Percentiles rank a stretch among this genome's conserved stretches.
Evolutionary conservation across 306 rosid genomes (phyloP).

Genomic region (Inga laurina): DNA sequence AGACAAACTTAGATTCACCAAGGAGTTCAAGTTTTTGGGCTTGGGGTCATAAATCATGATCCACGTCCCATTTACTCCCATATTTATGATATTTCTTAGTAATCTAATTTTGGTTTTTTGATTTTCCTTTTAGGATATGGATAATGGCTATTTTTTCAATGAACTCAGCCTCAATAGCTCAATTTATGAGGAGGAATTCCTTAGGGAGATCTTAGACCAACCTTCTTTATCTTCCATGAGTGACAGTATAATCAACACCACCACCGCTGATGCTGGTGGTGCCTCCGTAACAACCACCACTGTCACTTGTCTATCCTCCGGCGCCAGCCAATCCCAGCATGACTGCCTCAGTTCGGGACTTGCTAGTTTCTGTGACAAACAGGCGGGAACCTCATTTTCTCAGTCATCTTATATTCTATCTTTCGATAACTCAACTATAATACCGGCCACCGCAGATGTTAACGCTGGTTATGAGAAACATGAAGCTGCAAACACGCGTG

Average conservation of each 20-base stretch:
- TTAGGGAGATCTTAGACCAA: slow-evolving; percentile 18
- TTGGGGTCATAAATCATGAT: too few species aligned
- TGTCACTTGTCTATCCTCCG: too few species aligned
- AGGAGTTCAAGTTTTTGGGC: too few species aligned
- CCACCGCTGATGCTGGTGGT: too few species aligned
- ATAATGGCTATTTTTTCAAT: too few species aligned
- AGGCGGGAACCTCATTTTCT: background rate
- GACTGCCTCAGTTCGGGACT: background rate
- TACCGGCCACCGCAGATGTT: background rate
- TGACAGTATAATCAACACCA: background rate
- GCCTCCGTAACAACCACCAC: too few species aligned
- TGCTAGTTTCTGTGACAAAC: background rate
- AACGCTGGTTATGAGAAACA: background rate
- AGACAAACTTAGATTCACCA: too few species aligned
- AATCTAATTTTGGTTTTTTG: too few species aligned
- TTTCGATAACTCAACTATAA: too few species aligned
- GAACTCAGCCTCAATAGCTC: background rate
- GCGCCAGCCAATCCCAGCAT: background rate
- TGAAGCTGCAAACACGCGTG: background rate
- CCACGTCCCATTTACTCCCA: too few species aligned
- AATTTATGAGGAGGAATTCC: slow-evolving; percentile 1
- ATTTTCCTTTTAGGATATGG: too few species aligned
- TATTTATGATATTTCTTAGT: too few species aligned
- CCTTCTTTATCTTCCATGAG: slow-evolving; percentile 17
- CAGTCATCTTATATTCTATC: slow-evolving; percentile 18